Conservation (phyloP, 805 yeast genomes). For the Hanseniaspora meyeri region DNA sequence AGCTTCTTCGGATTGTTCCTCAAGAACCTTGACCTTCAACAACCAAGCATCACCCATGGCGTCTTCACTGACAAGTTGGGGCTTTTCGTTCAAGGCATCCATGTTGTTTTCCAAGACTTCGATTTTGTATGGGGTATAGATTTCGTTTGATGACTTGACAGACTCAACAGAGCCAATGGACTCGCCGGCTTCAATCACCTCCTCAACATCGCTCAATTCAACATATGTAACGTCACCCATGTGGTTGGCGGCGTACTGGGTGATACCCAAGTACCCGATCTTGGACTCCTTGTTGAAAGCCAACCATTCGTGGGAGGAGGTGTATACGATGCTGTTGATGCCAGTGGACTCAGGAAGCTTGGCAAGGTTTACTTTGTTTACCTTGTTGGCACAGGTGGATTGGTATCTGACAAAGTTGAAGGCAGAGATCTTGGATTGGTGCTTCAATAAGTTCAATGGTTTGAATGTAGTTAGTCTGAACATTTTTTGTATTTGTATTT, state of each 20-base stretch:
- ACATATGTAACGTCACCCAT: constrained; percentile 92
- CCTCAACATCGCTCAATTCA: constrained; percentile 72
- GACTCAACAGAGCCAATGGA: constrained; percentile 86
- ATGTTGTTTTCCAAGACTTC: constrained; percentile 58
- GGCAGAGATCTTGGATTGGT: neutral
- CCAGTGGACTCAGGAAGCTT: constrained; percentile 2
- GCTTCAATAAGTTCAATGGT: constrained; percentile 4
- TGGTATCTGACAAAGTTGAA: constrained; percentile 7
- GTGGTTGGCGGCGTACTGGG: constrained; percentile 90
- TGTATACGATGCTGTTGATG: constrained; percentile 37
- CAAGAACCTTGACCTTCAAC: constrained; percentile 56
- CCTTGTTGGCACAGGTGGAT: constrained; percentile 11
- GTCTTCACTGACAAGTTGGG: constrained; percentile 70
- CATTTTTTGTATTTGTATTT: neutral
- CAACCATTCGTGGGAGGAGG: constrained; percentile 91
- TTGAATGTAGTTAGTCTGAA: constrained; percentile 10
- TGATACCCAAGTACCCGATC: constrained; percentile 79
- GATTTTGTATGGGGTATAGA: constrained; percentile 78
- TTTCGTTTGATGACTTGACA: constrained; percentile 87
- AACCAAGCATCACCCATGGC: constrained; percentile 95
- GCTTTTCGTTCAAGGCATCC: constrained; percentile 48
- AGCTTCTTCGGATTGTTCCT: constrained; percentile 32
- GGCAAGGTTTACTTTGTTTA: constrained; percentile 6
- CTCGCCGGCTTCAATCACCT: constrained; percentile 55
- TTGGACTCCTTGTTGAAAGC: constrained; percentile 67